Evolutionary conservation across 78 protist species (phyloP).

Genomic region (Pelomyxa schiedti): DNA sequence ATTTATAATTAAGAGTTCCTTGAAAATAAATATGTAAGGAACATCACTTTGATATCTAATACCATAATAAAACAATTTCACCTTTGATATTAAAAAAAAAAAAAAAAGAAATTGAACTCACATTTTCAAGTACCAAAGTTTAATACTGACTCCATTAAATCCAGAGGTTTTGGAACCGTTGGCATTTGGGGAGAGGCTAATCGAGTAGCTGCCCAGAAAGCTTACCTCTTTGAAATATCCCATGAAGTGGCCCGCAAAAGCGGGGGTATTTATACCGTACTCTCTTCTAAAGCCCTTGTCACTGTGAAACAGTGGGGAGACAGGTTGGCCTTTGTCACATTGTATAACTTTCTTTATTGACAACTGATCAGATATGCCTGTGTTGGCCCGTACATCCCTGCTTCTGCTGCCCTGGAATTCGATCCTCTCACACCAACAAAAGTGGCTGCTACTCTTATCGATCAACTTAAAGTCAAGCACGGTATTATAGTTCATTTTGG

Average conservation of each 20-base stretch:
- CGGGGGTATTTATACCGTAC: constrained; percentile 85
- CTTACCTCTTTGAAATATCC: not conserved
- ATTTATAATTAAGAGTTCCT: too few relatives aligned
- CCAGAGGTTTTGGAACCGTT: too few relatives aligned
- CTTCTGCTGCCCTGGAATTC: constrained; percentile 59
- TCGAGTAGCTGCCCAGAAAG: not conserved
- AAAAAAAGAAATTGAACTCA: too few relatives aligned
- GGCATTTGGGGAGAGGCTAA: too few relatives aligned
- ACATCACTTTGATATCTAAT: too few relatives aligned
- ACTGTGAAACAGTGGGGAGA: constrained; percentile 14
- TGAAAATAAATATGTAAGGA: too few relatives aligned
- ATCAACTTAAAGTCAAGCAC: constrained; percentile 37
- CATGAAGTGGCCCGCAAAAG: constrained; percentile 14
- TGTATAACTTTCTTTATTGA: constrained; percentile 14
- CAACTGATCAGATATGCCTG: constrained; percentile 39
- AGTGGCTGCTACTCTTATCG: constrained; percentile 7
- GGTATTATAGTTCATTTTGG: constrained; percentile 65
- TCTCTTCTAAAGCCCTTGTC: constrained; percentile 62
- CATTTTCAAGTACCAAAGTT: too few relatives aligned
- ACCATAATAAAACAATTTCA: too few relatives aligned
- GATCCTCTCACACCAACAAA: constrained; percentile 45
- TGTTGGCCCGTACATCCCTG: constrained; percentile 61
- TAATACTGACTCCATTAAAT: too few relatives aligned
- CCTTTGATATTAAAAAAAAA: too few relatives aligned
- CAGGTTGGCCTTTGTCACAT: not conserved